A percentile compares a stretch with the other conserved stretches of the same genome.
phyloP scores from a whole-genome alignment of 352 stramenopile genomes.

The Phytopythium montanum region DNA sequence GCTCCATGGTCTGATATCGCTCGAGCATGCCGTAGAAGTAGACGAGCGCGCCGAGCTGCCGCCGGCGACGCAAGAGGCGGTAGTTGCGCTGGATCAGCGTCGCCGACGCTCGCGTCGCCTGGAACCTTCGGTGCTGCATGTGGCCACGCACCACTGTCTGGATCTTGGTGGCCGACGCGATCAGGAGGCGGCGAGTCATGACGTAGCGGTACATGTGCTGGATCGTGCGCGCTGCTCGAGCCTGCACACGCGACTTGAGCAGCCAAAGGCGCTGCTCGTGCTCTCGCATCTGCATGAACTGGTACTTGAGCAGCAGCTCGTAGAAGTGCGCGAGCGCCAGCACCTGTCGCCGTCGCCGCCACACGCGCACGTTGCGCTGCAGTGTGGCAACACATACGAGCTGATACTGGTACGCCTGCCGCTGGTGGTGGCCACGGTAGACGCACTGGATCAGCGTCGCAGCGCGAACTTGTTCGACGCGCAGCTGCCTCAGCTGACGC shows the following conservation, averaged over 20 bases:
- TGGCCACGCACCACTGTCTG: conserved; percentile 23
- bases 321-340: conserved; percentile 30
- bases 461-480: conserved; percentile 12
- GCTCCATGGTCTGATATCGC: conserved; percentile 26
- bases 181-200: background rate
- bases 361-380: conserved; percentile 39
- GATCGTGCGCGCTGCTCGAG: background rate
- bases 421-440: conserved; percentile 23
- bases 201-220: conserved; percentile 8
- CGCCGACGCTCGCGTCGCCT: conserved; percentile 10
- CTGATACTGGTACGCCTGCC: conserved; percentile 16
- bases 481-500: background rate
- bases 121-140: conserved; percentile 15
- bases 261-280: background rate
- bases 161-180: conserved; percentile 24
- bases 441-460: conserved; percentile 28
- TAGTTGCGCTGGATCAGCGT: conserved; percentile 33
- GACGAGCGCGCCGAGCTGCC: conserved; percentile 26
- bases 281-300: conserved; percentile 17
- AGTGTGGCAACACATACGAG: conserved; percentile 19
- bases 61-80: conserved; percentile 32
- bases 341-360: conserved; percentile 31
- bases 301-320: conserved; percentile 32
- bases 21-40: conserved; percentile 28
- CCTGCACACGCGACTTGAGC: background rate